Evolutionary conservation across 805 yeast species (phyloP).

Genomic region (Teunomyces tritomae): DNA sequence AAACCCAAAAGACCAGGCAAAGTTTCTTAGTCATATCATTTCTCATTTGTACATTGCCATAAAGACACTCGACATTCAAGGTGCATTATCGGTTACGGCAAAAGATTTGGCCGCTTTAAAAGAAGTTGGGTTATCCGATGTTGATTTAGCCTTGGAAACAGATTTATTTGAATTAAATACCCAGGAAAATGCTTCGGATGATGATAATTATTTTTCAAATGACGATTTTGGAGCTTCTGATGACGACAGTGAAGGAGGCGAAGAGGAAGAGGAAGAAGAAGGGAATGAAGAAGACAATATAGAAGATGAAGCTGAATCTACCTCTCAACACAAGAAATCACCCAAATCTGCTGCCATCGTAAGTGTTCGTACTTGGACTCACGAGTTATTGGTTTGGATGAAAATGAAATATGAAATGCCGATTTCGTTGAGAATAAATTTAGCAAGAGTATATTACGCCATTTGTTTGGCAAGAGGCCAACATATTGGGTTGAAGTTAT

Average conservation of each 20-base stretch:
- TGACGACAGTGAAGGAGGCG: conserved; percentile 8
- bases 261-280: conserved; percentile 28
- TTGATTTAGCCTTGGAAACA: conserved; percentile 53
- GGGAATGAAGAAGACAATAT: conserved; percentile 36
- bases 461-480: conserved; percentile 75
- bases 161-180: conserved; percentile 40
- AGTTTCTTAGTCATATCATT: conserved; percentile 75
- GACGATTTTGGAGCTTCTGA: conserved; percentile 12
- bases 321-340: conserved; percentile 57
- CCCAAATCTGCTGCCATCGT: conserved; percentile 72
- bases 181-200: conserved; percentile 10
- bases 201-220: conserved; percentile 14
- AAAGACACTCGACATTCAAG: conserved; percentile 69
- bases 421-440: conserved; percentile 51
- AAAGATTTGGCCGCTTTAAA: conserved; percentile 56
- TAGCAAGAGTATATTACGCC: conserved; percentile 69
- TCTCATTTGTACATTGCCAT: conserved; percentile 77
- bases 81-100: conserved; percentile 63
- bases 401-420: conserved; percentile 82
- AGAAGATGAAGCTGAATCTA: conserved; percentile 30
- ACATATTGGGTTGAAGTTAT: conserved; percentile 54
- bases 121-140: conserved; percentile 30
- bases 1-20: conserved; percentile 62
- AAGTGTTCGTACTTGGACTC: conserved; percentile 80
- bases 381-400: conserved; percentile 75